phyloP scores from a whole-genome alignment of 2,329 filamentous ascomycete species.

The Colletotrichum filicis region DNA sequence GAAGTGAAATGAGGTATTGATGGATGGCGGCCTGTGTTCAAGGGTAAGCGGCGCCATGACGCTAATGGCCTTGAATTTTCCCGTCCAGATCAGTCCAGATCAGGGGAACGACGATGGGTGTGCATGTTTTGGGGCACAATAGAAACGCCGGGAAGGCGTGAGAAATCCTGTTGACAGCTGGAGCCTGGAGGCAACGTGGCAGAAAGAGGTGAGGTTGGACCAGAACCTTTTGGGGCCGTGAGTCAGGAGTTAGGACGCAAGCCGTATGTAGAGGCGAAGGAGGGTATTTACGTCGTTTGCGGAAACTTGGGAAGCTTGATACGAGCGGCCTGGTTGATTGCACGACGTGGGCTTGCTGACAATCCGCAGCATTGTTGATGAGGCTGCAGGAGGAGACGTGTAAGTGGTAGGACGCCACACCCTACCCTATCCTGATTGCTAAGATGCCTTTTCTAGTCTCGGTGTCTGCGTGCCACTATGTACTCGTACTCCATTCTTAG shows the following conservation, averaged over 20 bases:
- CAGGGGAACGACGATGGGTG: neutral
- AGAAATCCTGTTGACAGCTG: constrained; percentile 1
- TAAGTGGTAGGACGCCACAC: constrained; percentile 21
- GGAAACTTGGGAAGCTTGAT: neutral
- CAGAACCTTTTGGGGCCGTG: neutral
- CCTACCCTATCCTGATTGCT: neutral
- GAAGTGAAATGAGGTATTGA: constrained; percentile 20
- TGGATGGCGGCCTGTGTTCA: constrained; percentile 1
- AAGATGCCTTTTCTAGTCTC: neutral
- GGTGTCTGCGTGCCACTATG: no score
- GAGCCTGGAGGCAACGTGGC: constrained; percentile 13
- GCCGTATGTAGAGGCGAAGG: neutral
- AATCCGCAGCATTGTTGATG: neutral
- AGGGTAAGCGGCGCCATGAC: constrained; percentile 12
- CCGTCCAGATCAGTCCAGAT: neutral
- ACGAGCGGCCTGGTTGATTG: neutral
- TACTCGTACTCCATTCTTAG: no score
- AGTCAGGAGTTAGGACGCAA: constrained; percentile 3
- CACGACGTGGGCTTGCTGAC: constrained; percentile 4
- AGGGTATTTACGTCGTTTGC: neutral
- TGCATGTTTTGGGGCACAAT: constrained; percentile 14
- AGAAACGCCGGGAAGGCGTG: constrained; percentile 4
- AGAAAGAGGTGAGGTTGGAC: neutral
- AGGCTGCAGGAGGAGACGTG: constrained; percentile 15
- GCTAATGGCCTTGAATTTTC: constrained; percentile 12